A percentile compares a stretch with the other conserved stretches of the same genome.
Evolutionary conservation across 192 early-diverging fungal species (phyloP).

Genomic region (Geranomyces michiganensis): DNA sequence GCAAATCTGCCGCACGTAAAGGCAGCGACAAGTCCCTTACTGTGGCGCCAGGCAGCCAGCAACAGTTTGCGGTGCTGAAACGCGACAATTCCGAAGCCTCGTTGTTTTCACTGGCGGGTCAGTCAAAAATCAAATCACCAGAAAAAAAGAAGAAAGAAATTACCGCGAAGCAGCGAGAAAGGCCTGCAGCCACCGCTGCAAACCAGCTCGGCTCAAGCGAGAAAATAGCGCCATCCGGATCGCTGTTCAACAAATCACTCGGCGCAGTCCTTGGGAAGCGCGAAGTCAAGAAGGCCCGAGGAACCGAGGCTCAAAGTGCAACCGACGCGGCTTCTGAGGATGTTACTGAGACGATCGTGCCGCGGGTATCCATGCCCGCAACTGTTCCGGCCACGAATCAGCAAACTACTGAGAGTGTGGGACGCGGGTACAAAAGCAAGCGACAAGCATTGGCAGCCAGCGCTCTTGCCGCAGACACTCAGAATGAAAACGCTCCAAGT

Average conservation of each 20-base stretch:
- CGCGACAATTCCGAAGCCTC: not conserved
- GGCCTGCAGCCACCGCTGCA: too few relatives aligned
- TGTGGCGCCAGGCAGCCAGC: not conserved
- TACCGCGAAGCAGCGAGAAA: not conserved
- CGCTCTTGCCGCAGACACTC: not conserved
- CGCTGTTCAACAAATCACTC: slow-evolving; percentile 29
- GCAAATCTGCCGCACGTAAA: not conserved
- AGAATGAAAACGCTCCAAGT: not conserved
- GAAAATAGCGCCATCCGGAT: slow-evolving; percentile 15
- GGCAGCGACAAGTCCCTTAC: not conserved
- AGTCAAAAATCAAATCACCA: not conserved
- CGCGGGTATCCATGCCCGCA: too few relatives aligned
- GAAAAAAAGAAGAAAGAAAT: not conserved
- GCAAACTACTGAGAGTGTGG: not conserved
- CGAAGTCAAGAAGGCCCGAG: not conserved
- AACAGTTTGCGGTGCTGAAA: not conserved
- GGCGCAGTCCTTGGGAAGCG: slow-evolving; percentile 22
- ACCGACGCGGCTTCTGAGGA: not conserved
- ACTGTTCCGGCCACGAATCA: not conserved
- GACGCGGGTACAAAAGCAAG: slow-evolving; percentile 28
- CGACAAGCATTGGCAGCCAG: slow-evolving; percentile 10
- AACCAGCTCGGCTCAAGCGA: not conserved
- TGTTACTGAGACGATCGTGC: not conserved
- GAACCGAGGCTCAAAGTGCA: not conserved
- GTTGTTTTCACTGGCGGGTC: too few relatives aligned